A percentile compares a stretch with the other conserved stretches of the same genome.
phyloP scores from a whole-genome alignment of 1,284 basidiomycete genomes.

The Microbotryomycetes sp. region DNA sequence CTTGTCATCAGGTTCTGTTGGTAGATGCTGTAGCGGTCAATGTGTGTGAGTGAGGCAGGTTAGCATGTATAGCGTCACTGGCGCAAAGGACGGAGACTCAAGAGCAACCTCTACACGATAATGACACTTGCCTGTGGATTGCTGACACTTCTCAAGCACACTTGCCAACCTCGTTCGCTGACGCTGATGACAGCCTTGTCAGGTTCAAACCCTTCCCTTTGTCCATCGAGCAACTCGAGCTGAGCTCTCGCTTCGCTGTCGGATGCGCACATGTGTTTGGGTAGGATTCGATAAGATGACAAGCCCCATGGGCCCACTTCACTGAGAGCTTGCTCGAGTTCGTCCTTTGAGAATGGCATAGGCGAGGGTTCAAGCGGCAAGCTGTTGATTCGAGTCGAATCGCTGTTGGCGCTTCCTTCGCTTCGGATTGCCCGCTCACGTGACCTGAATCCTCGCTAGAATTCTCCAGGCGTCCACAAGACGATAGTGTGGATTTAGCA shows the following conservation, averaged over 20 bases:
- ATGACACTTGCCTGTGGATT: neutral
- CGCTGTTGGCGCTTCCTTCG: too few relatives aligned
- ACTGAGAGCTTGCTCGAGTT: constrained; percentile 13
- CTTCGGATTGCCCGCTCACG: neutral
- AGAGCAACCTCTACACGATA: too few relatives aligned
- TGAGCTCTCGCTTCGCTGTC: constrained; percentile 7
- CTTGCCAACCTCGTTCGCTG: constrained; percentile 10
- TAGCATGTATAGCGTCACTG: too few relatives aligned
- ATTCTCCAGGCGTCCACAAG: too few relatives aligned
- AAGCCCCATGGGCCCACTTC: constrained; percentile 22
- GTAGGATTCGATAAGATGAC: neutral
- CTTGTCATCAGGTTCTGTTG: constrained; percentile 1
- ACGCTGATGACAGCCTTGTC: constrained; percentile 6
- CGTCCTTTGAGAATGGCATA: constrained; percentile 16
- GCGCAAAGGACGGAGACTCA: too few relatives aligned
- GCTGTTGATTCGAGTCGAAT: too few relatives aligned
- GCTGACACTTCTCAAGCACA: neutral
- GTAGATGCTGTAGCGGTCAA: constrained; percentile 2
- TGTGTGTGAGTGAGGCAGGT: too few relatives aligned
- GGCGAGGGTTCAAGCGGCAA: too few relatives aligned
- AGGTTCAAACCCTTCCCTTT: too few relatives aligned
- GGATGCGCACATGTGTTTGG: neutral
- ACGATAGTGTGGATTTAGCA: too few relatives aligned
- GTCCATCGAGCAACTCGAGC: constrained; percentile 22
- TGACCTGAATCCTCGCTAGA: neutral